These are phyloP conservation scores for Kazachstania psychrophila DNA, from an alignment of 805 yeast species.

Conservation along the genomic window DNA sequence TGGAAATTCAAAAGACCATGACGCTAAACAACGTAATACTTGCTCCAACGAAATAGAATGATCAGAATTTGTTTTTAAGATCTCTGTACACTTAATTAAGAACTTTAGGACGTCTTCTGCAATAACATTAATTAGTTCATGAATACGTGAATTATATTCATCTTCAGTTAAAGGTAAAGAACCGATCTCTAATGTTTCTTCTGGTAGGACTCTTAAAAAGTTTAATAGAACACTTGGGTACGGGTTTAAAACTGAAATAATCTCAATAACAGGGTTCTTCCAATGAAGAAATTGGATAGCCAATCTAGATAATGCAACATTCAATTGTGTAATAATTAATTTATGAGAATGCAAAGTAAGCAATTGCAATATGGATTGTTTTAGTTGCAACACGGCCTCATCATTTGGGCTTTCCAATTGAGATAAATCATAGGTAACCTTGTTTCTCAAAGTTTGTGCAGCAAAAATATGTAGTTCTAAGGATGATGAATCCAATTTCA, in stretches of 20 bases:
- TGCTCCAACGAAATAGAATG: slow-evolving; percentile 23
- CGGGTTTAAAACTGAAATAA: slow-evolving; percentile 38
- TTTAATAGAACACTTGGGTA: slow-evolving; percentile 49
- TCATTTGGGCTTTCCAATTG: slow-evolving; percentile 47
- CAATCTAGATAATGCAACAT: slow-evolving; percentile 72
- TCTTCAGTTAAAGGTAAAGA: slow-evolving; percentile 73
- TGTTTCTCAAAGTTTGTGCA: slow-evolving; percentile 83
- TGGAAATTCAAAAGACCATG: slow-evolving; percentile 87
- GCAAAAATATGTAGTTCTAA: slow-evolving; percentile 69
- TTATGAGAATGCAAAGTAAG: slow-evolving; percentile 38
- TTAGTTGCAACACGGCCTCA: slow-evolving; percentile 48
- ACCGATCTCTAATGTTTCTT: slow-evolving; percentile 72
- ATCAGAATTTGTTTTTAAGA: slow-evolving; percentile 10
- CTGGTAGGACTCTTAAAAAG: slow-evolving; percentile 81
- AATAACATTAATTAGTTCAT: slow-evolving; percentile 53
- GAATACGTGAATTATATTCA: slow-evolving; percentile 59
- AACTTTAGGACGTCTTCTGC: slow-evolving; percentile 60
- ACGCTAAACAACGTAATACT: slow-evolving; percentile 66
- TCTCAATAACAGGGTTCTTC: slow-evolving; percentile 61
- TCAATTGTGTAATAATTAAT: slow-evolving; percentile 72
- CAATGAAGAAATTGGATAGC: slow-evolving; percentile 71
- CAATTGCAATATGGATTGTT: slow-evolving; percentile 54
- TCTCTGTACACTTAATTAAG: slow-evolving; percentile 39
- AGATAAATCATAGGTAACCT: slow-evolving; percentile 69
- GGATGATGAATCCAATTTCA: slow-evolving; percentile 25